These are phyloP conservation scores for Metschnikowia lochheadii DNA, from an alignment of 805 yeast genomes.

Conservation along the genomic window DNA sequence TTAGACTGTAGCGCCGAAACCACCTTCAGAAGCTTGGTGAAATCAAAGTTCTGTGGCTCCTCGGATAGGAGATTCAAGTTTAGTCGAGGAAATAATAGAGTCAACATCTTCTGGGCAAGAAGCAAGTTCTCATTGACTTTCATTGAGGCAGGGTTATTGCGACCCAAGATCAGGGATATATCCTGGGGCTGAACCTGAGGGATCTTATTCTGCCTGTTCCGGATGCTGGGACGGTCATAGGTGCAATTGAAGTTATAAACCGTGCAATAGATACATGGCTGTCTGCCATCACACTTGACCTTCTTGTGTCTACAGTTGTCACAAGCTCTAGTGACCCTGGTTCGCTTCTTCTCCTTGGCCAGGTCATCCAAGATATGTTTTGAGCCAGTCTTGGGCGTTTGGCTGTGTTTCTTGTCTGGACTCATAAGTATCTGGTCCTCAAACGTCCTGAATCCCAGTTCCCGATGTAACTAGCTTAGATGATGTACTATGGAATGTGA, in stretches of 20 bases:
- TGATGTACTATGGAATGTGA: neutral
- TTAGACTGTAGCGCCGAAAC: slow-evolving; percentile 20
- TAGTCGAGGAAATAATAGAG: slow-evolving; percentile 33
- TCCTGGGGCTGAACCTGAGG: slow-evolving; percentile 17
- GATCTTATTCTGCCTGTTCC: slow-evolving; percentile 40
- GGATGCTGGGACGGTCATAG: slow-evolving; percentile 69
- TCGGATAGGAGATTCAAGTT: slow-evolving; percentile 33
- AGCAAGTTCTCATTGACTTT: slow-evolving; percentile 15
- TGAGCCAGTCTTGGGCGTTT: neutral
- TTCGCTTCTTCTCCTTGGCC: slow-evolving; percentile 36
- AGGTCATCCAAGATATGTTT: slow-evolving; percentile 1
- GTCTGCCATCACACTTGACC: slow-evolving; percentile 75
- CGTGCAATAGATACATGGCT: slow-evolving; percentile 79
- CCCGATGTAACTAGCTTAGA: neutral
- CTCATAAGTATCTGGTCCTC: neutral
- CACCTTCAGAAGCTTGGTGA: slow-evolving; percentile 31
- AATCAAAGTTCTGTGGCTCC: slow-evolving; percentile 27
- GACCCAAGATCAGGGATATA: slow-evolving; percentile 16
- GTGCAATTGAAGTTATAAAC: slow-evolving; percentile 84
- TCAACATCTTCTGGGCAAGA: slow-evolving; percentile 33
- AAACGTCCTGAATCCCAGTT: neutral
- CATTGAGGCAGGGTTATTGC: slow-evolving; percentile 14
- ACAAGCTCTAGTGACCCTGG: slow-evolving; percentile 72
- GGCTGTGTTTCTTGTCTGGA: neutral
- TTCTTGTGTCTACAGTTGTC: slow-evolving; percentile 72